Percentiles rank a stretch among this genome's conserved stretches.
Conservation (phyloP, 306 rosid genomes). For the Arachis hypogaea region DNA sequence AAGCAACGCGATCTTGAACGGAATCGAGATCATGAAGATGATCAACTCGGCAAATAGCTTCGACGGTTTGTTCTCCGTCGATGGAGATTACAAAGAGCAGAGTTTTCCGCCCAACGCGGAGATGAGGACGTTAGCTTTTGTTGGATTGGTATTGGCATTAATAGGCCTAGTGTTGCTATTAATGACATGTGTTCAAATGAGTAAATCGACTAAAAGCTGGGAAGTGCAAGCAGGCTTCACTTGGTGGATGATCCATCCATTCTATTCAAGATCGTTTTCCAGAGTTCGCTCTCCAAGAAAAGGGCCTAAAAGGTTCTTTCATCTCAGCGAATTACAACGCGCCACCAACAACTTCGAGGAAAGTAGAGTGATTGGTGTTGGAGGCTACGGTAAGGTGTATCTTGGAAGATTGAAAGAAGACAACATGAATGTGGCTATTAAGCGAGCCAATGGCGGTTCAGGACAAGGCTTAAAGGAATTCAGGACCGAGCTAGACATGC, state of each 20-base stretch:
- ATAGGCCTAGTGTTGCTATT: conserved; percentile 45
- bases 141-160: conserved; percentile 57
- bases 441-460: conserved; percentile 69
- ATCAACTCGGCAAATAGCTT: conserved; percentile 65
- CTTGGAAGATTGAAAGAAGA: conserved; percentile 61
- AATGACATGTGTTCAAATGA: conserved; percentile 49
- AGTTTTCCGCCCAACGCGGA: not conserved
- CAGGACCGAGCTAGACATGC: conserved; percentile 75
- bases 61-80: conserved; percentile 54
- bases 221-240: conserved; percentile 54
- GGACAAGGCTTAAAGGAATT: conserved; percentile 86
- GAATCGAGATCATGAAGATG: conserved; percentile 81
- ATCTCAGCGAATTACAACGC: conserved; percentile 52
- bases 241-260: conserved; percentile 78
- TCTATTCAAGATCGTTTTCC: conserved; percentile 42
- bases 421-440: conserved; percentile 73
- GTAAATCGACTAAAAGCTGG: conserved; percentile 59
- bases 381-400: conserved; percentile 91
- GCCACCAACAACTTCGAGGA: conserved; percentile 73
- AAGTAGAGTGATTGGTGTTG: conserved; percentile 73
- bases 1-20: conserved; percentile 67
- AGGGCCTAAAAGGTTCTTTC: conserved; percentile 57
- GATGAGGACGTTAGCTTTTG: conserved; percentile 47
- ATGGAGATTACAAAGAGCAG: conserved; percentile 60
- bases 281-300: conserved; percentile 38